A percentile compares a stretch with the other conserved stretches of the same genome.
Conservation (phyloP, 129 eudicot genomes). For the Helianthus tuberosus region DNA sequence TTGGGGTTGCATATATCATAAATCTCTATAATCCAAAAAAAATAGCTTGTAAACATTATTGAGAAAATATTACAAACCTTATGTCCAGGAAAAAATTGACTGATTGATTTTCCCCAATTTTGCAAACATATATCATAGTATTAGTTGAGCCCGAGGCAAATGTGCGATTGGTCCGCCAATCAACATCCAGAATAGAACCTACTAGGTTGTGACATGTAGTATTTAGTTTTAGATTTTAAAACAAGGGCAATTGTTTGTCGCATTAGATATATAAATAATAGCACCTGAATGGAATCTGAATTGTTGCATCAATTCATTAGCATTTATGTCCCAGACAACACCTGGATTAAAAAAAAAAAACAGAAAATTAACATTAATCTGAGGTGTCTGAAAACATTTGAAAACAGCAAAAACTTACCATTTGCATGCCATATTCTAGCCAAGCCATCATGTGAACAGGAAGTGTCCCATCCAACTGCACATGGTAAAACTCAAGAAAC, state of each 20-base stretch:
- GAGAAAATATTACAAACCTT: slow-evolving; percentile 40
- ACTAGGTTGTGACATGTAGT: slow-evolving; percentile 20
- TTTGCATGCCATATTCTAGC: slow-evolving; percentile 59
- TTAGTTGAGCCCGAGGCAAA: slow-evolving; percentile 63
- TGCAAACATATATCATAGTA: slow-evolving; percentile 53
- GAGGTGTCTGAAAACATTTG: background rate
- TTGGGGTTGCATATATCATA: background rate
- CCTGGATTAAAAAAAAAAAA: too few species aligned
- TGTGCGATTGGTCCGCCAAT: slow-evolving; percentile 58
- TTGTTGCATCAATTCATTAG: slow-evolving; percentile 41
- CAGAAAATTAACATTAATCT: background rate
- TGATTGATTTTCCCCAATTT: slow-evolving; percentile 44
- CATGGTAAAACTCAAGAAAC: background rate
- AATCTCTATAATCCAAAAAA: background rate
- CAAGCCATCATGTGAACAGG: slow-evolving; percentile 55
- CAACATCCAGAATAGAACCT: slow-evolving; percentile 65
- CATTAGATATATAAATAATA: background rate
- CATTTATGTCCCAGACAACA: slow-evolving; percentile 49
- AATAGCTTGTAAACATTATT: background rate
- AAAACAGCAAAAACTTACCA: slow-evolving; percentile 35
- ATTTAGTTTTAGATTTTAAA: slow-evolving; percentile 3
- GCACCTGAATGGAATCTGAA: slow-evolving; percentile 66
- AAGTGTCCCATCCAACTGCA: slow-evolving; percentile 56
- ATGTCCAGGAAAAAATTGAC: slow-evolving; percentile 57
- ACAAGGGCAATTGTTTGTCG: background rate